Conservation (phyloP, 805 yeast species). For the Wickerhamiella azymoides region DNA sequence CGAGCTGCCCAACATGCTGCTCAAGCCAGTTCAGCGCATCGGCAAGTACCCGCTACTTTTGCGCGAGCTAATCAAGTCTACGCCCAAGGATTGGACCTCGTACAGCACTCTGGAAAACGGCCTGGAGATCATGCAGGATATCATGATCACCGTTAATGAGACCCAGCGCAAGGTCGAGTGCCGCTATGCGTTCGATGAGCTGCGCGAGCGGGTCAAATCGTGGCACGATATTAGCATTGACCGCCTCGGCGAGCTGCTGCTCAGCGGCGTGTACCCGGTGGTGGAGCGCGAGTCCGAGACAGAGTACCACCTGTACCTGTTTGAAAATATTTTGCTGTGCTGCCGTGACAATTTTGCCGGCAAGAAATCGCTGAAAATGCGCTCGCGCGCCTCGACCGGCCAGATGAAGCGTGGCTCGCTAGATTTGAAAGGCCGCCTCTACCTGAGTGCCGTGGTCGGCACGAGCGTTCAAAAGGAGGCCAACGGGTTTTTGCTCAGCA, state of each 20-base stretch:
- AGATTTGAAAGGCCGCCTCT: conserved; percentile 70
- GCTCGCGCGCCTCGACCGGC: conserved; percentile 23
- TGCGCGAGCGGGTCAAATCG: conserved; percentile 63
- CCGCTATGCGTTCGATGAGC: conserved; percentile 49
- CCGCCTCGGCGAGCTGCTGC: conserved; percentile 74
- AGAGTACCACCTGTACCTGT: conserved; percentile 79
- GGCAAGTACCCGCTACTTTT: conserved; percentile 84
- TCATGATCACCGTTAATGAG: conserved; percentile 81
- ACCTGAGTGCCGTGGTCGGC: conserved; percentile 49
- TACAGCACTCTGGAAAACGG: conserved; percentile 62
- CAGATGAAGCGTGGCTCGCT: conserved; percentile 23
- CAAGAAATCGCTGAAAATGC: conserved; percentile 39
- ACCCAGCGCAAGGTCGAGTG: conserved; percentile 88
- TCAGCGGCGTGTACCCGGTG: conserved; percentile 48
- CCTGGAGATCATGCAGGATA: conserved; percentile 58
- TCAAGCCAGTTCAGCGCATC: conserved; percentile 93
- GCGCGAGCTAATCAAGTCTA: conserved; percentile 50
- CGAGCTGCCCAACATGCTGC: conserved; percentile 76
- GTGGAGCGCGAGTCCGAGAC: conserved; percentile 56
- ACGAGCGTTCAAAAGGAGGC: conserved; percentile 25
- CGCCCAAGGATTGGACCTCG: conserved; percentile 38
- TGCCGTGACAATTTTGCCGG: conserved; percentile 47
- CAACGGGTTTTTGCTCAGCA: conserved; percentile 19
- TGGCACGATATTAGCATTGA: conserved; percentile 81
- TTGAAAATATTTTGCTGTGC: conserved; percentile 53